Base-by-base conservation (phyloP, 2,329 filamentous ascomycete genomes). In the Myotisia sp. region DNA sequence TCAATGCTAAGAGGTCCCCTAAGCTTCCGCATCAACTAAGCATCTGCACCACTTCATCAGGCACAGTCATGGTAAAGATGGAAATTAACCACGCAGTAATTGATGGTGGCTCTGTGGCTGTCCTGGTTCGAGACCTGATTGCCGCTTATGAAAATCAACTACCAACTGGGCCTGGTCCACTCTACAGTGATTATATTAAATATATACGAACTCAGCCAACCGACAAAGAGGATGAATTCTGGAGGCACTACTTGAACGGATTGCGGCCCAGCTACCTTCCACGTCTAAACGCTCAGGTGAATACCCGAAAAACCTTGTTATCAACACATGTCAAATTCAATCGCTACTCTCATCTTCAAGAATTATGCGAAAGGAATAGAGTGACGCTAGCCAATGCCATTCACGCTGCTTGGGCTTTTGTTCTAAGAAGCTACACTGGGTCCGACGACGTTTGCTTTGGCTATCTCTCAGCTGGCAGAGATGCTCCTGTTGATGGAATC, bases 71-170 rank as follows among this genome's bases (percentile, higher is more conserved):
- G 37, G 52, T 58, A 31, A 56, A 57, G 29, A 45, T 64, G 10
- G 61, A 65, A 29, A 56, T 66, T 30, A 64, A 55, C 41, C 62
- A 65, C 41, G 56, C 56, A 10, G 56, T 65, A 37, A 57, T 53
- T 34, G 63, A 66, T 41, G 63, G 62, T 1, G 55, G 52, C 12
- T 65, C 62, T 0, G 54, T 64, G 17, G 50, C 56, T 4, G 56
- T 62, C 34, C 42, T 65, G 16, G 44, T 63, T n/a, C 47, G 49
- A 6, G 62, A 65, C 37, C 46, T 64, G 1, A 49, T 47, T 5
- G 41, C 46, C 2, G 57, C 54, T 4, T 64, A 64, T 8, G 39
- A 42, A 22, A 27, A 37, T 8, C 26, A 32, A 16, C 37, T 44
- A 9, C 21, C 37, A 28, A 26, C 23, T 16, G 35, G 33, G 3